Percentiles rank a stretch among this genome's conserved stretches.
Conservation (phyloP, 225 moss, liverwort and hornwort genomes). For the Sphagnum contortum region DNA sequence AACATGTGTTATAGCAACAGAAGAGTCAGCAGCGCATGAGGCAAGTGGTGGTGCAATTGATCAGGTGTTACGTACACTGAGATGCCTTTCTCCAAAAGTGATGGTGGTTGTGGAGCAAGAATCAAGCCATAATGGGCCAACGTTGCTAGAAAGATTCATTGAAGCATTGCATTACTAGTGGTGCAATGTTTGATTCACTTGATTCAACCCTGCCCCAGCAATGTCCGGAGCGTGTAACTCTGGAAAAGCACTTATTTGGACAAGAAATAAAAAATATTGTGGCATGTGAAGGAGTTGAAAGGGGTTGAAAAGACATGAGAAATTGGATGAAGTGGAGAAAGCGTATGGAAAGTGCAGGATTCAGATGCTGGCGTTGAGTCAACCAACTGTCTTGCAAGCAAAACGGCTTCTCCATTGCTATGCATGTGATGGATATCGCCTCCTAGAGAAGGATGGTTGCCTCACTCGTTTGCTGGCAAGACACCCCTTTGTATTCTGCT, state of each 20-base stretch:
- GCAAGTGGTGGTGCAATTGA: constrained; percentile 10
- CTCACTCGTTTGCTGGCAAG: constrained; percentile 43
- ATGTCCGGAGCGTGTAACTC: constrained; percentile 31
- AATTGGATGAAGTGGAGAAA: constrained; percentile 34
- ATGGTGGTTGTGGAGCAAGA: constrained; percentile 49
- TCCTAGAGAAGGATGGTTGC: constrained; percentile 32
- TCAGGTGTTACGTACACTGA: constrained; percentile 28
- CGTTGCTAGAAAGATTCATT: constrained; percentile 30
- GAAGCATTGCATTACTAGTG: constrained; percentile 45
- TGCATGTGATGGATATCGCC: constrained; percentile 27
- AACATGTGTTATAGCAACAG: neutral
- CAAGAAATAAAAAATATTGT: constrained; percentile 41
- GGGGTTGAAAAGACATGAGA: constrained; percentile 45
- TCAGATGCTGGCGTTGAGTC: constrained; percentile 23
- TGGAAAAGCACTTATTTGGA: constrained; percentile 41
- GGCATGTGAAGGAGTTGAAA: constrained; percentile 32
- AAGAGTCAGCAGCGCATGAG: neutral
- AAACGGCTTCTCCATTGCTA: constrained; percentile 28
- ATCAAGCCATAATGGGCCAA: constrained; percentile 27
- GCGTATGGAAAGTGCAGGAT: constrained; percentile 23
- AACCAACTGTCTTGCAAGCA: constrained; percentile 35
- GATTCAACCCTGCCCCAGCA: constrained; percentile 34
- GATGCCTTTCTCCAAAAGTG: constrained; percentile 27
- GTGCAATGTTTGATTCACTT: constrained; percentile 39
- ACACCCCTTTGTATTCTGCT: constrained; percentile 35